phyloP scores from a whole-genome alignment of 2,329 filamentous ascomycete species.

The Fusarium subtropicale region DNA sequence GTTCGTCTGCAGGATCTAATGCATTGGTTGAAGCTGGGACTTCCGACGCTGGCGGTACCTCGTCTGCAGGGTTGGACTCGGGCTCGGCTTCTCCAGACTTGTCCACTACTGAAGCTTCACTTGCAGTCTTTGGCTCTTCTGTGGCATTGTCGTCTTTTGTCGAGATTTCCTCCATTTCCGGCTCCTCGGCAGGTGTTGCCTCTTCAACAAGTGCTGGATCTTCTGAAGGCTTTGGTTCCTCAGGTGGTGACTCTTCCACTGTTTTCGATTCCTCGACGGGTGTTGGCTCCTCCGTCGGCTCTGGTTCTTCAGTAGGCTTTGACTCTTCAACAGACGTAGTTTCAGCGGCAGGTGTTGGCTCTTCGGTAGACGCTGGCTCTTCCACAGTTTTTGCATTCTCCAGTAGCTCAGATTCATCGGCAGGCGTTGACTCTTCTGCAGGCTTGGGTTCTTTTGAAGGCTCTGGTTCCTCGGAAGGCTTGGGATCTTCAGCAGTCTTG shows the following conservation, averaged over 20 bases:
- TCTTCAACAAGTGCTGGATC: background rate
- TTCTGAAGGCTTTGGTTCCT: background rate
- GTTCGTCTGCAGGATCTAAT: background rate
- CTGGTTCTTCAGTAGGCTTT: background rate
- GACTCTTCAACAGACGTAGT: background rate
- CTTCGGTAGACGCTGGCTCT: conserved; percentile 1
- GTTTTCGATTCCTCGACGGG: background rate
- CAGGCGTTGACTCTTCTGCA: background rate
- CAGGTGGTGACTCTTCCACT: conserved; percentile 3
- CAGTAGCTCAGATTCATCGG: background rate
- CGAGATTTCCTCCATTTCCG: background rate
- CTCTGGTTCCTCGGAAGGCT: background rate
- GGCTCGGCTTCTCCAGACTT: conserved; percentile 12
- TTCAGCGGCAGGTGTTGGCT: background rate
- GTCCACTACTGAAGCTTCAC: background rate
- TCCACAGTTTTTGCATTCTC: conserved; percentile 4
- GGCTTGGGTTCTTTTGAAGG: background rate
- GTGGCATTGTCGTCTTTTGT: conserved; percentile 2
- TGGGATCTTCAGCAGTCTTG: background rate
- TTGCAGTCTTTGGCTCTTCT: conserved; percentile 1
- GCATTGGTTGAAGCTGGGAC: background rate
- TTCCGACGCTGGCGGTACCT: background rate
- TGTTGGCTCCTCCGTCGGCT: background rate
- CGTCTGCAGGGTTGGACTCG: conserved; percentile 8
- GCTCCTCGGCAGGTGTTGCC: background rate